Conservation (phyloP, 306 rosid species). For the Quercus parvula region DNA sequence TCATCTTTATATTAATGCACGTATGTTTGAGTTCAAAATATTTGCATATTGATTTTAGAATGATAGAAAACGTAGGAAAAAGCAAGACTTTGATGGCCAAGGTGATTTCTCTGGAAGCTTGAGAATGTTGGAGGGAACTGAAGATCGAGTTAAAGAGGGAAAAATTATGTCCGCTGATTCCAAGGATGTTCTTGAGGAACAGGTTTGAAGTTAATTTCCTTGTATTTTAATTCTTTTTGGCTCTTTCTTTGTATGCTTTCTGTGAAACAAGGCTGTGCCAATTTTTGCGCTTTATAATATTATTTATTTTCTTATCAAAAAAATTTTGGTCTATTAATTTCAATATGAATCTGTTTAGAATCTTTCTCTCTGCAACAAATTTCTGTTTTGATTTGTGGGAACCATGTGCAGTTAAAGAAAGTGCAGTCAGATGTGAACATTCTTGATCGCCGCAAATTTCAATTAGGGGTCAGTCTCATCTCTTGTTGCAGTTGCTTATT, state of each 20-base stretch:
- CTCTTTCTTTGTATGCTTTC: too few relatives aligned
- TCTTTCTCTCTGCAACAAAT: slow-evolving; percentile 7
- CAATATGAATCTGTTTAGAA: slow-evolving; percentile 6
- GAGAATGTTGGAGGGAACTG: slow-evolving; percentile 51
- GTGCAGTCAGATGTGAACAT: slow-evolving; percentile 47
- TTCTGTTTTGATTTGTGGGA: slow-evolving; percentile 31
- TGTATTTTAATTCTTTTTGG: too few relatives aligned
- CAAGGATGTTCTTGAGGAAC: slow-evolving; percentile 55
- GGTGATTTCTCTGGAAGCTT: slow-evolving; percentile 68
- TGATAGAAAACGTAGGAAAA: slow-evolving; percentile 64
- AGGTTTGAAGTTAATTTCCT: slow-evolving; percentile 37
- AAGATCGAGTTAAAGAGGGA: slow-evolving; percentile 52
- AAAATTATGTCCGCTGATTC: slow-evolving; percentile 45
- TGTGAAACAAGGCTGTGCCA: too few relatives aligned
- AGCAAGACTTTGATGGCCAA: slow-evolving; percentile 44
- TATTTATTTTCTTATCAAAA: too few relatives aligned
- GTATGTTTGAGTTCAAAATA: slow-evolving; percentile 10
- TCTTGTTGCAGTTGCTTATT: slow-evolving; percentile 21
- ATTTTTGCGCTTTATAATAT: too few relatives aligned
- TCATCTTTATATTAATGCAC: slow-evolving; percentile 7
- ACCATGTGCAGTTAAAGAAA: slow-evolving; percentile 60
- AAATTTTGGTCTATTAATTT: slow-evolving; percentile 5
- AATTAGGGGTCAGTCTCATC: slow-evolving; percentile 60
- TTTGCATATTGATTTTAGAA: slow-evolving; percentile 23
- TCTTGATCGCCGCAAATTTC: slow-evolving; percentile 56